These are phyloP conservation scores for Ogataea degrootiae DNA, from an alignment of 805 yeast genomes.

Conservation along the genomic window DNA sequence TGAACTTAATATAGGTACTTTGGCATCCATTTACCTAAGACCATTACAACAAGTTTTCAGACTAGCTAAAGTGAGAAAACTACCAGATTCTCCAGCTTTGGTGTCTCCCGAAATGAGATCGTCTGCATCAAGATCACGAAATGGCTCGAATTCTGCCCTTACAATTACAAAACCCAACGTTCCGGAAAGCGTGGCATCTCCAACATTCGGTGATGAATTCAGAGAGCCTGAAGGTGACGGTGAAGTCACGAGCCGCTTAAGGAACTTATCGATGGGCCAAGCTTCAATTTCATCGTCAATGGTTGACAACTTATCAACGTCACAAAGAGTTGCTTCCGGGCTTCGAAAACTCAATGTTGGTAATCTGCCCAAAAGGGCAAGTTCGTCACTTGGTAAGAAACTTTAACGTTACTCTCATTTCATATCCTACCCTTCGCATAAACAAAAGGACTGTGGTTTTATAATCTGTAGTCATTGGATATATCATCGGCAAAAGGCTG, in stretches of 20 bases:
- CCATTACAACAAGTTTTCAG: conserved; percentile 82
- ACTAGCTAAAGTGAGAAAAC: conserved; percentile 44
- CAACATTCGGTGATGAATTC: background rate
- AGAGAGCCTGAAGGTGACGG: background rate
- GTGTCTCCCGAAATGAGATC: conserved; percentile 5
- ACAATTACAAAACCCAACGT: too few relatives aligned
- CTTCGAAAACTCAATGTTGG: background rate
- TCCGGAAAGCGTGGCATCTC: background rate
- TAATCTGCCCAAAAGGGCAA: background rate
- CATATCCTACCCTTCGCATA: background rate
- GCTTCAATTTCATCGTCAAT: background rate
- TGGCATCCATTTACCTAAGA: conserved; percentile 79
- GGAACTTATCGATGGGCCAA: background rate
- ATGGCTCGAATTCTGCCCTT: too few relatives aligned
- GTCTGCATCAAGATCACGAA: too few relatives aligned
- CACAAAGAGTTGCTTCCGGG: background rate
- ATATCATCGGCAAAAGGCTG: too few relatives aligned
- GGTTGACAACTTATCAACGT: background rate
- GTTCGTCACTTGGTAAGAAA: background rate
- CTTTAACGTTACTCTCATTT: background rate
- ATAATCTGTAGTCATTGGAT: too few relatives aligned
- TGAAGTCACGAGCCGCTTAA: background rate
- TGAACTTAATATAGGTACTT: conserved; percentile 73
- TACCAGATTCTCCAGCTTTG: conserved; percentile 49
- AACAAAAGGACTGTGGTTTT: too few relatives aligned